Evolutionary conservation across 768 basidiomycete species (phyloP), one percentile per base, ranked within the genome.

Genomic region (Auricularia heimuer): DNA sequence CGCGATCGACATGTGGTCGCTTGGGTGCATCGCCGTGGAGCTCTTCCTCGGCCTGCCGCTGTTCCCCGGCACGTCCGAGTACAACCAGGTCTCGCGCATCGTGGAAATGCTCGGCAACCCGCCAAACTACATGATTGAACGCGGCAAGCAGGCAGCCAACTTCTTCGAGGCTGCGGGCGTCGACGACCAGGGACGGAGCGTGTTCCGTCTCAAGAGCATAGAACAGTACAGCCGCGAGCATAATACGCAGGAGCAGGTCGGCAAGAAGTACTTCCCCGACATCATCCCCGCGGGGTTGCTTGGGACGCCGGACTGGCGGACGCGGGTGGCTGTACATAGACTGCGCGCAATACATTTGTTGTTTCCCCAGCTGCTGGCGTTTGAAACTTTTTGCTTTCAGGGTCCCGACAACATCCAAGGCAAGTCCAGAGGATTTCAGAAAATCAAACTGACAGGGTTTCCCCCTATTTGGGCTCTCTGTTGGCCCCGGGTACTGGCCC

Each of bases 41-140:
- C 85, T 98, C 45, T 99, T 98, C 82, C 80, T 98, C 58, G 97
- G 97, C 6, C 74, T 99, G 63, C 97, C 97, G 7, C 79, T 98
- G 16, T 99, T 99, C 77, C 97, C 97, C 2, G 97, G 97, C 29
- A 98, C 97, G 42, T 97, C 94, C 80, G 97, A 99, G 77, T 99
- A 97, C 77, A 99, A 99, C 76, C 97, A 99, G 74, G 82, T 98
- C 64, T 94, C 92, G 24, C 82, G 97, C 65, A 98, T 99, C 63
- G 88, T 97, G 37, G 97, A 98, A 71, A 98, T 98, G 94, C 85
- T 99, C 33, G 97, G 97, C 94, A 96, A 74, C 39, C 96, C 97
- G 34, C 94, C 97, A 3, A 76, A 83, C 64, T 91, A 92, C 76
- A 93, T 98, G 87, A 82, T 99, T 72, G 96, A 97, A 75, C 89